Evolutionary conservation across 2,329 filamentous ascomycete species (phyloP), one percentile per base, ranked within the genome.

Genomic region (Apiospora rasikravindrae): DNA sequence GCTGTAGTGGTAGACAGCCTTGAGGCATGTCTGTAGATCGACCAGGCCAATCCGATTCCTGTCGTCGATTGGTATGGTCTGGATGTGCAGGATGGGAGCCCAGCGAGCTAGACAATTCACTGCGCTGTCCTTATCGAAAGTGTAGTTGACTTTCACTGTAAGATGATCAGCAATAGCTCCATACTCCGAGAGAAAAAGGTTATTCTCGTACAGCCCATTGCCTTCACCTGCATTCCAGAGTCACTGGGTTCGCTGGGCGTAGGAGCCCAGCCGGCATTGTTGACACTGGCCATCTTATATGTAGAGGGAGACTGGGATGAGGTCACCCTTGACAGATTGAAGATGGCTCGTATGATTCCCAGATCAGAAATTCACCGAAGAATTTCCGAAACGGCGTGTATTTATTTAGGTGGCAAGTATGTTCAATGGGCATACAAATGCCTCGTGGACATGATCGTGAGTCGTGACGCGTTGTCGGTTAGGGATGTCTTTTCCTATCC

Each of bases 131-230:
- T 92, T 91, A 82, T 98, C 95, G 84, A 98, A 98, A 44, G 95
- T 98, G 84, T 98, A 99, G 73, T 97, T 91, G 69, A 98, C 93
- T 87, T 98, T 98, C 83, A 98, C 95, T 97, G 82, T 64, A 14
- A 49, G 44, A 49, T 69, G n/a, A 44, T 69, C 67, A 69, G 67
- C 67, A 69, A 69, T 37, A 49, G 44, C 42, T n/a, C 44, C 67
- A 49, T 45, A 24, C 44, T 37, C 26, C 14, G 11, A 29, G 67
- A 44, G 37, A 68, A 42, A 45, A 47, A n/a, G 42, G 29, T 70
- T 75, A 66, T 72, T 69, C 71, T 84, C 90, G 81, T 89, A 93
- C 91, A 87, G 83, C 90, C 90, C 90, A 94, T 92, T 57, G 86
- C 84, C 78, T 88, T 89, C 81, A 88, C 80, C 79, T 89, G 88